Conservation (phyloP, 768 basidiomycete species). For the Amanita pseudoporphyria region DNA sequence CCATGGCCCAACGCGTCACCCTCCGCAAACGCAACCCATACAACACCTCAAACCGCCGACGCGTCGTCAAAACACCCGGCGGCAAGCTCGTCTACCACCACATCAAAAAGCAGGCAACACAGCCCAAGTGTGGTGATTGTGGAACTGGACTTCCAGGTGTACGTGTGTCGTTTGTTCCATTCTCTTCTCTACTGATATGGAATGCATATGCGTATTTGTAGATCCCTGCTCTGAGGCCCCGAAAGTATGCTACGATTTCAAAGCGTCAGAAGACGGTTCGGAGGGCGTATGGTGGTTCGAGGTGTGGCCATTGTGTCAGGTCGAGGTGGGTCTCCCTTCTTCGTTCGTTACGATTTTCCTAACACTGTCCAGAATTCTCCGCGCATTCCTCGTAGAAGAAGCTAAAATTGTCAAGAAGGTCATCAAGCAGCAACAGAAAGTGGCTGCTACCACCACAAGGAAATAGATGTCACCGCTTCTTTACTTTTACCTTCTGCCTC, state of each 20-base stretch:
- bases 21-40: constrained; percentile 98
- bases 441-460: constrained; percentile 21
- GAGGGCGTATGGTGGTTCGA: constrained; percentile 94
- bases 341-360: constrained; percentile 5
- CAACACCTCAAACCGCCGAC: constrained; percentile 97
- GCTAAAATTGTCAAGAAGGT: constrained; percentile 99
- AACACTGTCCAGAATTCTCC: constrained; percentile 64
- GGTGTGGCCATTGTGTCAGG: constrained; percentile 94
- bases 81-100: constrained; percentile 98
- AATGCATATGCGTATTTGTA: constrained; percentile 24
- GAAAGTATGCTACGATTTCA: constrained; percentile 90
- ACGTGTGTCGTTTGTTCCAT: constrained; percentile 26
- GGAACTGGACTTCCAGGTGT: constrained; percentile 91
- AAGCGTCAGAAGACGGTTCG: constrained; percentile 97
- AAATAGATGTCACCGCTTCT: constrained; percentile 24
- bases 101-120: constrained; percentile 85
- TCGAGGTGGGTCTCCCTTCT: constrained; percentile 55
- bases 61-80: constrained; percentile 96
- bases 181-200: background rate
- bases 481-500: background rate
- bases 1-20: constrained; percentile 98
- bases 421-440: constrained; percentile 82
- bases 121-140: constrained; percentile 99
- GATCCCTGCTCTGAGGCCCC: constrained; percentile 94
- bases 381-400: constrained; percentile 98